Conservation (phyloP, 163 green algal species). For the Trebouxia gelatinosa region DNA sequence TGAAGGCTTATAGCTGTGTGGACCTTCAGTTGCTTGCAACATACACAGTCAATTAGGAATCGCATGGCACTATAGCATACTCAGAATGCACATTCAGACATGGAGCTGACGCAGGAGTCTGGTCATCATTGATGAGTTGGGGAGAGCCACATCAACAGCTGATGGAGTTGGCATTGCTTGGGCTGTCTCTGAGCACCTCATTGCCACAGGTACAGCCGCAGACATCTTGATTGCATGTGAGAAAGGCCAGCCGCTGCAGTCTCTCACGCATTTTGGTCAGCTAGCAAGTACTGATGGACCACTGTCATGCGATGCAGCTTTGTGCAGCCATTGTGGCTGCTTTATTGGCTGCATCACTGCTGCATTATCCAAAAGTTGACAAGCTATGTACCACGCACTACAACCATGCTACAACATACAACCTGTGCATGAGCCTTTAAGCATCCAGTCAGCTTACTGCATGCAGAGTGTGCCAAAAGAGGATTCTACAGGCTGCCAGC, state of each 20-base stretch:
- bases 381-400: no score
- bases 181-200: constrained; percentile 43
- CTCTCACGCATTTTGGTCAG: not conserved
- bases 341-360: not conserved
- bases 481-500: not conserved
- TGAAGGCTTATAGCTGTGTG: no score
- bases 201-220: constrained; percentile 14
- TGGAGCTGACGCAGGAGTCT: constrained; percentile 54
- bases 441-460: not conserved
- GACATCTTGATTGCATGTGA: not conserved
- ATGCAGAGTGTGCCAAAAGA: not conserved
- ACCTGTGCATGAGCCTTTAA: no score
- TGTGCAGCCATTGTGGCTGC: not conserved
- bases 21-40: no score
- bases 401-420: no score
- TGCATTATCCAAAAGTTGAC: no score
- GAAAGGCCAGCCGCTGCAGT: not conserved
- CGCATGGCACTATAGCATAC: no score
- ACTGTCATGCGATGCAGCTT: not conserved
- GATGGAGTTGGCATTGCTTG: constrained; percentile 40
- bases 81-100: not conserved
- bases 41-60: no score
- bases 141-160: constrained; percentile 62
- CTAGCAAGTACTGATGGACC: not conserved
- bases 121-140: constrained; percentile 93